Conservation (phyloP, 306 rosid genomes). For the Cucumis melo region DNA sequence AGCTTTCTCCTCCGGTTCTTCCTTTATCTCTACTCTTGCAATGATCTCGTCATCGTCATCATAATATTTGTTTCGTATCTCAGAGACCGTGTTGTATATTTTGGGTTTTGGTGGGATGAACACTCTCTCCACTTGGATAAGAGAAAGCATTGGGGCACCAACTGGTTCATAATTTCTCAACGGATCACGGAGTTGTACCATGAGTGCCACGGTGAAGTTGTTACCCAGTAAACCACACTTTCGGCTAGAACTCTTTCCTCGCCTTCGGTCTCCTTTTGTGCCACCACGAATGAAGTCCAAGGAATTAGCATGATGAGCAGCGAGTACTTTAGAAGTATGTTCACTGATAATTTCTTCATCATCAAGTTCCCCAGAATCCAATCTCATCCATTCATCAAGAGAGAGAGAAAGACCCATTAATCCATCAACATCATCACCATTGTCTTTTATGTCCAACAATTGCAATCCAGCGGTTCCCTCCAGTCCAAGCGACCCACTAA, state of each 20-base stretch:
- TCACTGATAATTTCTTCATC: constrained; percentile 71
- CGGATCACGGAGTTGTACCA: constrained; percentile 94
- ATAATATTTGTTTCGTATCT: constrained; percentile 19
- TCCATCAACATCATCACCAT: constrained; percentile 41
- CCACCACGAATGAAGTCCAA: constrained; percentile 40
- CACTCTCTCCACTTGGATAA: constrained; percentile 82
- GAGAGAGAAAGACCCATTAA: constrained; percentile 70
- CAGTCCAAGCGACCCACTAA: constrained; percentile 39
- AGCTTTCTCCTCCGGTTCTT: constrained; percentile 20
- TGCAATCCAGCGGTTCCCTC: constrained; percentile 84
- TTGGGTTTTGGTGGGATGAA: constrained; percentile 69
- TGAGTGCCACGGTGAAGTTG: constrained; percentile 69
- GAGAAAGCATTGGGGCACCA: constrained; percentile 81
- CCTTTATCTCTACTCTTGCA: constrained; percentile 25
- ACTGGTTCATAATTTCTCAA: constrained; percentile 72
- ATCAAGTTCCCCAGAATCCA: constrained; percentile 83
- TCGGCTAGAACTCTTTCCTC: constrained; percentile 33
- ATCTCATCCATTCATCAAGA: constrained; percentile 85
- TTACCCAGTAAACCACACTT: constrained; percentile 76
- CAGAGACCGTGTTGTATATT: constrained; percentile 35
- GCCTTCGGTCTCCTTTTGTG: constrained; percentile 45
- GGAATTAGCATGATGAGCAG: constrained; percentile 80
- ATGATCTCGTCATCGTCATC: constrained; percentile 30
- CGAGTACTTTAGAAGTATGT: constrained; percentile 67
- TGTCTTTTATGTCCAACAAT: constrained; percentile 47